These are phyloP conservation scores for Aurinia saxatilis DNA, from an alignment of 345 rosid species.

Conservation along the genomic window DNA sequence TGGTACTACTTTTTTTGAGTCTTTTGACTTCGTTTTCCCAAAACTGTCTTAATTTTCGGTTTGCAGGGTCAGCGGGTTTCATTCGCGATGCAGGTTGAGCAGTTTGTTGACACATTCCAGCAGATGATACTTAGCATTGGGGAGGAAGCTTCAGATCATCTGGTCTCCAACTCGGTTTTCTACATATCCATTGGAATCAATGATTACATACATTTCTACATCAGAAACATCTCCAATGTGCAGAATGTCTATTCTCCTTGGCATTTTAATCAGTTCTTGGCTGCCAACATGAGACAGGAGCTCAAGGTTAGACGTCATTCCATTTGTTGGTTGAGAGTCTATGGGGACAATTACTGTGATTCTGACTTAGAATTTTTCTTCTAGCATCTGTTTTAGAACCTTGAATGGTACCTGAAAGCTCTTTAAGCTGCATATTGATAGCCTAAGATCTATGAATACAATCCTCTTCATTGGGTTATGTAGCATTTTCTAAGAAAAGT, in stretches of 20 bases:
- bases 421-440: not conserved
- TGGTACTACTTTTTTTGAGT: conserved; percentile 35
- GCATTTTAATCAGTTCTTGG: conserved; percentile 80
- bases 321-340: not conserved
- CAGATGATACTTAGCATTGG: conserved; percentile 58
- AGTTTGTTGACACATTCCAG: conserved; percentile 76
- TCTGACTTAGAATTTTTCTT: not conserved
- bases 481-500: not conserved
- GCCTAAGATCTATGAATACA: not conserved
- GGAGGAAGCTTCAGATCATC: conserved; percentile 42
- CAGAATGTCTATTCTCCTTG: conserved; percentile 74
- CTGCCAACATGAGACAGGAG: conserved; percentile 50
- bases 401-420: not conserved
- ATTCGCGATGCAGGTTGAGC: conserved; percentile 77
- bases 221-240: conserved; percentile 61
- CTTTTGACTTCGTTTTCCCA: not conserved
- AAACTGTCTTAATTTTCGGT: not conserved
- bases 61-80: conserved; percentile 84
- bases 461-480: not conserved
- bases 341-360: not conserved
- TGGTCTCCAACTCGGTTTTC: conserved; percentile 58
- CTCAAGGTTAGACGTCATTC: conserved; percentile 44
- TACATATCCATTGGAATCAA: conserved; percentile 81
- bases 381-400: not conserved
- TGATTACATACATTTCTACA: conserved; percentile 87